phyloP scores from a whole-genome alignment of 495 filamentous ascomycete species.

The Penicillium paxilli region DNA sequence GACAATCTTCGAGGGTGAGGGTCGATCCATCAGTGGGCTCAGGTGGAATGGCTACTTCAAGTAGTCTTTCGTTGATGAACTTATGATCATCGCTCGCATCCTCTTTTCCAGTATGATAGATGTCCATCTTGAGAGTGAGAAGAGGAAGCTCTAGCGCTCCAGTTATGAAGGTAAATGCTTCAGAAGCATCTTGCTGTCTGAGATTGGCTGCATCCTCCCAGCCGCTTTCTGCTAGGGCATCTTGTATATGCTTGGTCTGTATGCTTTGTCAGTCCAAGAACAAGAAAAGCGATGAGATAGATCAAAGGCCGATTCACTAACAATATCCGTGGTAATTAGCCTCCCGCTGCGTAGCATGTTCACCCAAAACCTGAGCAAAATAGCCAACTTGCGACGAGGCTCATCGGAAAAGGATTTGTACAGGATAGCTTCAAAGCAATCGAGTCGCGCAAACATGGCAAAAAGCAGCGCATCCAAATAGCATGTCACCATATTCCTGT shows the following conservation, averaged over 20 bases:
- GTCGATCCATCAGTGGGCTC: slow-evolving; percentile 58
- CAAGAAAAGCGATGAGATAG: background rate
- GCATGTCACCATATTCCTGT: slow-evolving; percentile 83
- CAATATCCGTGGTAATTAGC: slow-evolving; percentile 83
- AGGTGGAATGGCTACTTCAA: slow-evolving; percentile 85
- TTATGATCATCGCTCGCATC: slow-evolving; percentile 86
- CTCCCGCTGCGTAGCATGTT: slow-evolving; percentile 85
- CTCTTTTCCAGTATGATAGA: slow-evolving; percentile 87
- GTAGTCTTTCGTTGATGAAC: slow-evolving; percentile 83
- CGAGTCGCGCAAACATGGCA: slow-evolving; percentile 90
- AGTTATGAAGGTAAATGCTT: slow-evolving; percentile 93
- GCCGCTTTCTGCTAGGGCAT: slow-evolving; percentile 80
- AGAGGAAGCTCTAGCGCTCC: slow-evolving; percentile 84
- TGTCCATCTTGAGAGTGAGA: slow-evolving; percentile 89
- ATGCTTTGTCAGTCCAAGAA: slow-evolving; percentile 27
- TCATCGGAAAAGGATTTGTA: slow-evolving; percentile 66
- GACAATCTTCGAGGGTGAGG: slow-evolving; percentile 81
- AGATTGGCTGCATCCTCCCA: slow-evolving; percentile 79
- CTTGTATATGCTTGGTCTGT: slow-evolving; percentile 80
- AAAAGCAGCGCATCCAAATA: slow-evolving; percentile 92
- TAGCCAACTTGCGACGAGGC: slow-evolving; percentile 68
- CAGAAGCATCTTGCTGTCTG: slow-evolving; percentile 89
- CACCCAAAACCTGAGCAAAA: slow-evolving; percentile 83
- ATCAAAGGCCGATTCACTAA: slow-evolving; percentile 41
- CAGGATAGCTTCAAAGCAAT: slow-evolving; percentile 89